These are phyloP conservation scores for Nothopassalora personata DNA, from an alignment of 2,329 filamentous ascomycete genomes.

Conservation along the genomic window DNA sequence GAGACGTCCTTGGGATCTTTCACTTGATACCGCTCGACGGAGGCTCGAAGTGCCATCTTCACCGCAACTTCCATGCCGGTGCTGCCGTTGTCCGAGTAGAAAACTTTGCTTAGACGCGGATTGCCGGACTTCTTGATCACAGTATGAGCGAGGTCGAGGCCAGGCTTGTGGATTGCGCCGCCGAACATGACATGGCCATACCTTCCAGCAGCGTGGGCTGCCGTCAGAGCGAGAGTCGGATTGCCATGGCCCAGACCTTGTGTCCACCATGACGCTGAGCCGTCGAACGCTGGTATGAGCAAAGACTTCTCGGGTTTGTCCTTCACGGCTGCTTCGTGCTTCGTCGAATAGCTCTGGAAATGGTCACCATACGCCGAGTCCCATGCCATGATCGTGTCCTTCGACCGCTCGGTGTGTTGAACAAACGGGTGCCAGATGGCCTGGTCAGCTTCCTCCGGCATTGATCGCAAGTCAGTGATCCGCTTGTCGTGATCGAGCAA, in stretches of 20 bases:
- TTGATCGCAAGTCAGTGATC: slow-evolving; percentile 54
- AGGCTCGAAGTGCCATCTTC: slow-evolving; percentile 75
- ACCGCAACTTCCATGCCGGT: slow-evolving; percentile 78
- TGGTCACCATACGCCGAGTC: slow-evolving; percentile 76
- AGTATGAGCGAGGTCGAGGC: slow-evolving; percentile 60
- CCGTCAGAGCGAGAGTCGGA: slow-evolving; percentile 63
- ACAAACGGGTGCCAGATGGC: slow-evolving; percentile 85
- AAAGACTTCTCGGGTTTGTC: slow-evolving; percentile 31
- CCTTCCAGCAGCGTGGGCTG: slow-evolving; percentile 73
- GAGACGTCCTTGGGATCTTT: slow-evolving; percentile 43
- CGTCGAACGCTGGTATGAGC: slow-evolving; percentile 67
- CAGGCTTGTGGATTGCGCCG: slow-evolving; percentile 71
- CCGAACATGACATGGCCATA: slow-evolving; percentile 91
- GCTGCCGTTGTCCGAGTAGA: slow-evolving; percentile 80
- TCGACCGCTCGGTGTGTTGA: slow-evolving; percentile 62
- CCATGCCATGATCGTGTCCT: slow-evolving; percentile 64
- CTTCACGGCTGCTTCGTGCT: slow-evolving; percentile 26
- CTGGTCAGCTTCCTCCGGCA: slow-evolving; percentile 57
- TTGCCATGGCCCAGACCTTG: slow-evolving; percentile 80
- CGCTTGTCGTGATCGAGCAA: slow-evolving; percentile 51
- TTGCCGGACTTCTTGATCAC: slow-evolving; percentile 59
- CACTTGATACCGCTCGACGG: slow-evolving; percentile 56
- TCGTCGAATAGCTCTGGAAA: slow-evolving; percentile 58
- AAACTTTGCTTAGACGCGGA: slow-evolving; percentile 63
- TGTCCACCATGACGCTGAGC: slow-evolving; percentile 87